phyloP scores from a whole-genome alignment of 352 stramenopile genomes.

The Globisporangium ultimum region DNA sequence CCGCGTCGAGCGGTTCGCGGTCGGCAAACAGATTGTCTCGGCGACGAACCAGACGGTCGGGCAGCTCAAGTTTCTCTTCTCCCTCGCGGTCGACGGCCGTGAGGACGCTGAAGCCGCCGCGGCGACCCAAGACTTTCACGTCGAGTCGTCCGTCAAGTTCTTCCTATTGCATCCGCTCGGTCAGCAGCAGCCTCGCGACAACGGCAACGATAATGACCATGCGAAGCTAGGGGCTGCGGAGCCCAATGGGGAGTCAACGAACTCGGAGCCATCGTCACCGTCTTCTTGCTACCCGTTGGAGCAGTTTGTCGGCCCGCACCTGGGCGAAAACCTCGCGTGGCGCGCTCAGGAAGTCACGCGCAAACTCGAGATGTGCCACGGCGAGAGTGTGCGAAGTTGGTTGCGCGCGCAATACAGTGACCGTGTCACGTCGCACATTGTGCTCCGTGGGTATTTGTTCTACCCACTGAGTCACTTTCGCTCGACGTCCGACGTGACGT shows the following conservation, averaged over 20 bases:
- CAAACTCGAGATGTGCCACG: constrained; percentile 59
- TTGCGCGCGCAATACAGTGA: constrained; percentile 49
- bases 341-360: constrained; percentile 59
- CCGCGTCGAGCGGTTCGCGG: constrained; percentile 35
- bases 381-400: constrained; percentile 52
- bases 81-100: constrained; percentile 3
- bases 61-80: constrained; percentile 79
- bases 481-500: constrained; percentile 42
- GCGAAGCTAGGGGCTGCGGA: too few species aligned
- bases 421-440: constrained; percentile 47
- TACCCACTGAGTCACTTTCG: constrained; percentile 47
- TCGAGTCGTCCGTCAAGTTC: constrained; percentile 82
- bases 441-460: constrained; percentile 64
- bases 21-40: constrained; percentile 64
- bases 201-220: too few species aligned
- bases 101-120: background rate
- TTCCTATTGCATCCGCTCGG: constrained; percentile 53
- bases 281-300: constrained; percentile 31
- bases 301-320: constrained; percentile 67
- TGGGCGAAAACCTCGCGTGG: constrained; percentile 74
- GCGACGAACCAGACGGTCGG: constrained; percentile 58
- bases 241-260: too few species aligned
- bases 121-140: constrained; percentile 43
- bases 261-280: too few species aligned
- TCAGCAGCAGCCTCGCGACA: background rate